phyloP scores from a whole-genome alignment of 176 grass and related monocot species.

The Zea luxurians region DNA sequence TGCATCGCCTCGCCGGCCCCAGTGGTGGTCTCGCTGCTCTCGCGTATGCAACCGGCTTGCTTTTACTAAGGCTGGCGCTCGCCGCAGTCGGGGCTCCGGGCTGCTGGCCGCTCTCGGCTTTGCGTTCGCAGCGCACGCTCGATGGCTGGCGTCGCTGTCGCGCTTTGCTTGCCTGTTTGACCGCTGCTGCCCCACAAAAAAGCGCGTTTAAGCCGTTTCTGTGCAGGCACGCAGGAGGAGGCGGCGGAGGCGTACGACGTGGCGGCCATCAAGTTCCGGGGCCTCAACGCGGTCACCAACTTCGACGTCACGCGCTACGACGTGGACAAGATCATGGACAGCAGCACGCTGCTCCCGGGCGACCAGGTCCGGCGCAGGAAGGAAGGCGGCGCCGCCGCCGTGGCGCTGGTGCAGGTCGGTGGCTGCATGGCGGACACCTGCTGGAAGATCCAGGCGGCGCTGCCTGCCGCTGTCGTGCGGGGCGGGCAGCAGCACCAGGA shows the following conservation, averaged over 20 bases:
- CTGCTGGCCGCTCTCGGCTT: not conserved
- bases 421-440: not conserved
- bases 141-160: slow-evolving; percentile 38
- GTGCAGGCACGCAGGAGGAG: slow-evolving; percentile 82
- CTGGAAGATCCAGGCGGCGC: slow-evolving; percentile 24
- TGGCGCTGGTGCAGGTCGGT: slow-evolving; percentile 35
- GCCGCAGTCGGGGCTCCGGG: not conserved
- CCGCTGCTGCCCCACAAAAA: not conserved
- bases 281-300: slow-evolving; percentile 94
- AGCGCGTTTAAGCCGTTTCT: not conserved
- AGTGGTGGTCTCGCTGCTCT: not conserved
- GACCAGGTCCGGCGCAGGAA: slow-evolving; percentile 61
- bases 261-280: slow-evolving; percentile 95
- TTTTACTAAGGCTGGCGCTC: slow-evolving; percentile 80
- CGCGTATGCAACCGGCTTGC: slow-evolving; percentile 33
- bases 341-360: slow-evolving; percentile 69
- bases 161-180: slow-evolving; percentile 22
- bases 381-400: not conserved
- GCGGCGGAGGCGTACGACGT: slow-evolving; percentile 97
- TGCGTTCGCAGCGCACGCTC: slow-evolving; percentile 34
- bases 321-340: slow-evolving; percentile 89
- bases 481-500: slow-evolving; percentile 31
- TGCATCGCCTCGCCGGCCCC: slow-evolving; percentile 47
- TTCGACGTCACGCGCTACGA: slow-evolving; percentile 87
- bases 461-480: not conserved